Conservation (phyloP, 1,284 basidiomycete genomes). For the Phaffia rhodozyma region DNA sequence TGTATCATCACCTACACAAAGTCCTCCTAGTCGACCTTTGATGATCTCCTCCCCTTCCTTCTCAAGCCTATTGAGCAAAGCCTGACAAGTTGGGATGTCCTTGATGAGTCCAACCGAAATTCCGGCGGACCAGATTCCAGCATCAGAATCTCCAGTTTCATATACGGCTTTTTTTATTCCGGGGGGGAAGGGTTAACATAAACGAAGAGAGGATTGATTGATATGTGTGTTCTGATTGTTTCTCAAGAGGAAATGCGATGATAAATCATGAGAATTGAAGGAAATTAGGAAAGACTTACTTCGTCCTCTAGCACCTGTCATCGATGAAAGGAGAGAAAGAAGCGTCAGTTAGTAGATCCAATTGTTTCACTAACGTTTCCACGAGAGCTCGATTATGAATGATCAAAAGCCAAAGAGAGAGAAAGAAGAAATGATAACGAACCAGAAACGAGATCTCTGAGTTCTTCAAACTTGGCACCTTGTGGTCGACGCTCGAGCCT, state of each 20-base stretch:
- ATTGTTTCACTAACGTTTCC: neutral
- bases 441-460: conserved; percentile 71
- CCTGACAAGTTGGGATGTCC: conserved; percentile 74
- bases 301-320: conserved; percentile 37
- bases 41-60: conserved; percentile 64
- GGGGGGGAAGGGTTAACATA: neutral
- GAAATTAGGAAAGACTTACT: neutral
- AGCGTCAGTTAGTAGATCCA: neutral
- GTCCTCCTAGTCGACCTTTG: conserved; percentile 26
- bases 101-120: conserved; percentile 68
- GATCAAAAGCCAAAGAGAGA: neutral
- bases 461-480: conserved; percentile 77
- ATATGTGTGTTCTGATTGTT: conserved; percentile 1
- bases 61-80: conserved; percentile 58
- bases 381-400: neutral
- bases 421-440: conserved; percentile 34
- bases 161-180: conserved; percentile 52
- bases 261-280: conserved; percentile 21
- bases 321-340: neutral
- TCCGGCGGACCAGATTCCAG: conserved; percentile 77
- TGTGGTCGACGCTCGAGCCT: conserved; percentile 63
- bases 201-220: neutral
- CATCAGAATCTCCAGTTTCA: conserved; percentile 70
- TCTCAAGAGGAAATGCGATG: neutral
- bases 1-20: neutral